phyloP scores from a whole-genome alignment of 352 stramenopile genomes.

The Pythium utonaiense region DNA sequence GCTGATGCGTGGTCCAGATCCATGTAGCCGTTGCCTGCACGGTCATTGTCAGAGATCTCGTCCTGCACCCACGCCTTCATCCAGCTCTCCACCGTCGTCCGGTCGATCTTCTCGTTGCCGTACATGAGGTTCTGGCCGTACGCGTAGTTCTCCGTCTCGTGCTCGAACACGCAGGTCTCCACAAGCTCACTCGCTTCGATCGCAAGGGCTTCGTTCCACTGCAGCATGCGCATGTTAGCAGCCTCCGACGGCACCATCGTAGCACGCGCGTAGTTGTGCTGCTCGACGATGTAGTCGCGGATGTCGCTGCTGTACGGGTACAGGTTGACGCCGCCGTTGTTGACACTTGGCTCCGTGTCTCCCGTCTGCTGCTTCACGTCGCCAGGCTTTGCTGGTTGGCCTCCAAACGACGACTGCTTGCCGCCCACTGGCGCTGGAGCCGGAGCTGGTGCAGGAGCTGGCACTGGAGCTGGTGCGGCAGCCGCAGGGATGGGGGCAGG shows the following conservation, averaged over 20 bases:
- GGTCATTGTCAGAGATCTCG: constrained; percentile 29
- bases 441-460: constrained; percentile 2
- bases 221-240: constrained; percentile 36
- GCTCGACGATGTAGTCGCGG: constrained; percentile 29
- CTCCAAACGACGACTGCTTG: not conserved
- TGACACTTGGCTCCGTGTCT: not conserved
- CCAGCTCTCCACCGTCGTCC: constrained; percentile 26
- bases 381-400: not conserved
- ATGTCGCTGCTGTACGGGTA: constrained; percentile 29
- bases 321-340: constrained; percentile 33
- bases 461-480: not conserved
- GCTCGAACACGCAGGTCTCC: constrained; percentile 33
- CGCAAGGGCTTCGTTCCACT: constrained; percentile 33
- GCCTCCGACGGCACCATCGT: constrained; percentile 23
- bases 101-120: constrained; percentile 23
- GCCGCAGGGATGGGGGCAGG: not conserved
- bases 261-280: constrained; percentile 32
- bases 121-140: constrained; percentile 42
- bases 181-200: constrained; percentile 37
- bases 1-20: constrained; percentile 35
- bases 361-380: not conserved
- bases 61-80: constrained; percentile 32
- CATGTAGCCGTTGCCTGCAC: constrained; percentile 26
- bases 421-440: not conserved
- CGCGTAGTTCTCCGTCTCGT: constrained; percentile 35